Evolutionary conservation across 2,329 filamentous ascomycete species (phyloP).

Genomic region (Xylaria sp.): DNA sequence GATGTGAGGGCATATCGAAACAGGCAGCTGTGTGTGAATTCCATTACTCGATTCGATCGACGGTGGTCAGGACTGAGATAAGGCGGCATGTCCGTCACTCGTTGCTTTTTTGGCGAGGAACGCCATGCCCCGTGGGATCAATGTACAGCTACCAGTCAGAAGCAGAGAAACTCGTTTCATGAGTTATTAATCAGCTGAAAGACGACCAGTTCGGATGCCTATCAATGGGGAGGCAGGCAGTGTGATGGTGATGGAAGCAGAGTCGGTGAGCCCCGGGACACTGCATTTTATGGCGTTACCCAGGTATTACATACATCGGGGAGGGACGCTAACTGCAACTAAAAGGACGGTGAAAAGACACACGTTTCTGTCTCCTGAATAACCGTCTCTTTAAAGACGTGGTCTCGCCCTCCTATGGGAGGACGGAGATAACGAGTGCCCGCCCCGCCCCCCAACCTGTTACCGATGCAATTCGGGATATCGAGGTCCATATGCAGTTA

Average conservation of each 20-base stretch:
- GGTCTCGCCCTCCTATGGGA: background rate
- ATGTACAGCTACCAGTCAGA: background rate
- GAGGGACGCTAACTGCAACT: background rate
- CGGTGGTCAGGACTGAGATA: background rate
- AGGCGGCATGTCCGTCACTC: background rate
- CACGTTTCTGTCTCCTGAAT: background rate
- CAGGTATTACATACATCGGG: background rate
- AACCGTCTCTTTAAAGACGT: background rate
- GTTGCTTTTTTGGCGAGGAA: background rate
- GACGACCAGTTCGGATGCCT: background rate
- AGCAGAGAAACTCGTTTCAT: background rate
- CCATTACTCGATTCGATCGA: background rate
- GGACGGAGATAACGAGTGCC: background rate
- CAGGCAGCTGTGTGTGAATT: background rate
- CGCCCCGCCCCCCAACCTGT: background rate
- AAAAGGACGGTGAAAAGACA: background rate
- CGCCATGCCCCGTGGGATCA: background rate
- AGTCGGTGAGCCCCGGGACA: background rate
- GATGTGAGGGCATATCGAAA: background rate
- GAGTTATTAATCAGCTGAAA: background rate
- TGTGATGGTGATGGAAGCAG: background rate
- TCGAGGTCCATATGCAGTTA: background rate
- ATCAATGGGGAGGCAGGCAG: background rate
- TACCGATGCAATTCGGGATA: background rate
- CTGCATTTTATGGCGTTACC: background rate